phyloP scores from a whole-genome alignment of 176 grass and related monocot species.

The Olyra latifolia region DNA sequence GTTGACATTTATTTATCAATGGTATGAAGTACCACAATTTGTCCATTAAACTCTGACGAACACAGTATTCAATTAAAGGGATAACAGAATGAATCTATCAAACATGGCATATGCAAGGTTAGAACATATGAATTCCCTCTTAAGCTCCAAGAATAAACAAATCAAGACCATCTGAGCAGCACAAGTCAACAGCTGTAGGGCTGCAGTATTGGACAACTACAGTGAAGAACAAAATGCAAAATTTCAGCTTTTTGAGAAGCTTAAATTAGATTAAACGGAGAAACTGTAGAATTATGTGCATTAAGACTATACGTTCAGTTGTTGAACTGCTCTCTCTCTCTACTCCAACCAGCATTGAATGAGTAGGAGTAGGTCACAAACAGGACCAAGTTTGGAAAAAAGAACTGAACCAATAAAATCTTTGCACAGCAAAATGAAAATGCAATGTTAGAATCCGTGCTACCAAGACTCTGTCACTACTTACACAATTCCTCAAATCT shows the following conservation, averaged over 20 bases:
- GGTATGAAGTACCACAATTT: constrained; percentile 11
- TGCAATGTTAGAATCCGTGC: background rate
- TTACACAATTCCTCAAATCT: constrained; percentile 7
- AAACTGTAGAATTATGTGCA: background rate
- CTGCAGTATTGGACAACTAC: background rate
- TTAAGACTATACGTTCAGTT: constrained; percentile 16
- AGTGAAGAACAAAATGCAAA: background rate
- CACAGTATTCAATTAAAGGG: background rate
- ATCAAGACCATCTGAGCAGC: constrained; percentile 5
- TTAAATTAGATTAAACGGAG: constrained; percentile 7
- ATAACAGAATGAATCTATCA: constrained; percentile 10
- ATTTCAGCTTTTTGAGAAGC: background rate
- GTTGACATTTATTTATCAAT: constrained; percentile 12
- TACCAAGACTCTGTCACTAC: constrained; percentile 20
- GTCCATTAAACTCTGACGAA: background rate
- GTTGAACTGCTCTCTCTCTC: constrained; percentile 36
- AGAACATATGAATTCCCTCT: constrained; percentile 28
- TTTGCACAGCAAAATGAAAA: background rate
- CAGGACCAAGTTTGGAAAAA: constrained; percentile 21
- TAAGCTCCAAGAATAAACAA: background rate
- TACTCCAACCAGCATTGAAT: background rate
- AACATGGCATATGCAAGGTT: constrained; percentile 1
- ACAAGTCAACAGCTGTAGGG: background rate
- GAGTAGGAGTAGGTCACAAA: constrained; percentile 31
- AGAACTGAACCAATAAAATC: background rate